Base-by-base conservation (phyloP, 306 rosid genomes). In the Begonia loranthoides region DNA sequence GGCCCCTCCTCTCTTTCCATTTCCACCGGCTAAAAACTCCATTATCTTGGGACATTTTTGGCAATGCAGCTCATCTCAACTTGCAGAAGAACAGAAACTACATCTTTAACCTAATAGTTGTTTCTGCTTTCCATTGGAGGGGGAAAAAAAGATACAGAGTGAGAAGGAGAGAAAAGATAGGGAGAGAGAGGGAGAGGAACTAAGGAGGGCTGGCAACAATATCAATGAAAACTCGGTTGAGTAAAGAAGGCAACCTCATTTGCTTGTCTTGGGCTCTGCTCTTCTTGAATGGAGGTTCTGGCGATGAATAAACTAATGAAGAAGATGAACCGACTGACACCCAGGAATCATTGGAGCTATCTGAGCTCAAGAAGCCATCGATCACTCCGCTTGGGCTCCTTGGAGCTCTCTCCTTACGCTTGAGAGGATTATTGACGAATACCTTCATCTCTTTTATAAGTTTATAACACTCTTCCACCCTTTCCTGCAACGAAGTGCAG, bases 271-370 rank as follows among this genome's bases (percentile, higher is more conserved):
- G 76, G 51, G 69, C 44, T 70, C 71, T 82, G 69, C 51, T 67
- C 73, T 77, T 90, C 85, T 90, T 90, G 61, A 79, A 74, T 52
- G 66, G 59, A 54, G 74, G 72, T 60, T 73, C 73, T 17, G 79
- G 62, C 2, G 79, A 61, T 15, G 83, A 70, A 63, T 54, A 71
- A 12, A 67, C 67, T 21, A 78, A 66, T 15, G 73, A 72, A 7
- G 54, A 16, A 4, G 56, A 50, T 49, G 93, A 67, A 69, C 71
- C 87, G 58, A 76, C 75, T 12, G 36, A 28, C 9, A 62, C 54
- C 94, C 99, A 83, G 13, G 88, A 90, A 66, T 90, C 93, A 54
- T 80, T 78, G 51, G 95, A 86, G 67, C 82, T 79, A 53, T 82
- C 83, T 43, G 71, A 76, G 68, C 79, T 68, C 64, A 79, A 78